phyloP scores from a whole-genome alignment of 495 filamentous ascomycete species.

The Platismatia glauca region DNA sequence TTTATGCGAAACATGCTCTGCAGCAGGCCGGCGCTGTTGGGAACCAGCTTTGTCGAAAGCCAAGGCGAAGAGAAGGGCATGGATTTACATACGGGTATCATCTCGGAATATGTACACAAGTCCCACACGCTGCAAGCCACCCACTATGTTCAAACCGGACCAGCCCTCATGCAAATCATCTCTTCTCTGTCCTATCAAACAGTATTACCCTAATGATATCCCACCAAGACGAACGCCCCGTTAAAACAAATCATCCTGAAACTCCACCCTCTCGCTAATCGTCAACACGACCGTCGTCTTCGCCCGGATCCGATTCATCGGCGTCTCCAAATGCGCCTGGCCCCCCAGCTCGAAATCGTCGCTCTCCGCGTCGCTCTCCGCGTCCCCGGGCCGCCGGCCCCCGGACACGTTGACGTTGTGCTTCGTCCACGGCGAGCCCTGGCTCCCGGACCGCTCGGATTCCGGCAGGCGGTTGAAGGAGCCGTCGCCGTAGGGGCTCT shows the following conservation, averaged over 20 bases:
- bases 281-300: slow-evolving; percentile 18
- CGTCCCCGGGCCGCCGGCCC: neutral
- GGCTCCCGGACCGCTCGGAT: neutral
- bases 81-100: no score
- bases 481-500: neutral
- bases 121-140: no score
- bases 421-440: neutral
- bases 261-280: slow-evolving; percentile 13
- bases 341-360: slow-evolving; percentile 11
- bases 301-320: slow-evolving; percentile 11
- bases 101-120: no score
- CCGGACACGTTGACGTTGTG: slow-evolving; percentile 3
- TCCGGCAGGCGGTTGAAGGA: slow-evolving; percentile 11
- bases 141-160: no score
- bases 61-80: no score
- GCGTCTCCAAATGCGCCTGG: neutral
- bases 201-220: no score
- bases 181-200: no score
- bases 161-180: no score
- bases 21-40: no score
- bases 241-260: slow-evolving; percentile 19
- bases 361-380: slow-evolving; percentile 1
- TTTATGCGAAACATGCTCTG: no score
- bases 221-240: no score
- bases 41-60: no score